Evolutionary conservation across 495 filamentous ascomycete genomes (phyloP).

Genomic region (Penicillium riverlandense): DNA sequence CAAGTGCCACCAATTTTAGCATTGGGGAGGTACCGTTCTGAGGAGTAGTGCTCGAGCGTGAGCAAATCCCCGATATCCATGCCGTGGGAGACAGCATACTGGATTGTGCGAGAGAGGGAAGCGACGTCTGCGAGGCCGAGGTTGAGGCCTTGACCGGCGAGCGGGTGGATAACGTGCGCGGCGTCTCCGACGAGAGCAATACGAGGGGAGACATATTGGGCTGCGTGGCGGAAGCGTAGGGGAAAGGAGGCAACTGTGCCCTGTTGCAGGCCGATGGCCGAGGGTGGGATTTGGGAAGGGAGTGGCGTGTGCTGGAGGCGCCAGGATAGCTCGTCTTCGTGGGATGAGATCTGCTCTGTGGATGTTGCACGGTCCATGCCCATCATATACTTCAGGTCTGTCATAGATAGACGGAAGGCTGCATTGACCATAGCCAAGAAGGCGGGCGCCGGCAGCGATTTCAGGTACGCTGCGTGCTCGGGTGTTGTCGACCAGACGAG

Average conservation of each 20-base stretch:
- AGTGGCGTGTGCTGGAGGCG: constrained; percentile 61
- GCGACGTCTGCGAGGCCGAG: constrained; percentile 85
- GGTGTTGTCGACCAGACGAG: constrained; percentile 92
- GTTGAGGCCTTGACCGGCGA: constrained; percentile 93
- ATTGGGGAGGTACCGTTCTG: constrained; percentile 73
- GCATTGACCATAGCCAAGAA: constrained; percentile 89
- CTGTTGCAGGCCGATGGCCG: constrained; percentile 61
- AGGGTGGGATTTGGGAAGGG: constrained; percentile 43
- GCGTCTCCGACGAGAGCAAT: constrained; percentile 89
- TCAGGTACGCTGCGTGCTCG: constrained; percentile 68
- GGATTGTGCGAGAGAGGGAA: constrained; percentile 63
- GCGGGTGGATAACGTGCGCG: constrained; percentile 88
- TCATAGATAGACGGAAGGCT: constrained; percentile 73
- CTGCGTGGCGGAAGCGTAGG: constrained; percentile 80
- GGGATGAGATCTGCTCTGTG: constrained; percentile 18
- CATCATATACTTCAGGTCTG: constrained; percentile 77
- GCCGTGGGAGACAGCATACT: constrained; percentile 71
- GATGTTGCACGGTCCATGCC: constrained; percentile 39
- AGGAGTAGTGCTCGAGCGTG: constrained; percentile 70
- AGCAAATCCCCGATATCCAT: constrained; percentile 74
- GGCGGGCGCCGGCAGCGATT: constrained; percentile 59
- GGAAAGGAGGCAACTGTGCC: constrained; percentile 86
- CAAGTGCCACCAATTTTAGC: constrained; percentile 81
- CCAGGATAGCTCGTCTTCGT: constrained; percentile 76
- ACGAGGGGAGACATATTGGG: constrained; percentile 83